Percentiles rank a stretch among this genome's conserved stretches.
phyloP scores from a whole-genome alignment of 768 basidiomycete species.

The Suillus paluster region DNA sequence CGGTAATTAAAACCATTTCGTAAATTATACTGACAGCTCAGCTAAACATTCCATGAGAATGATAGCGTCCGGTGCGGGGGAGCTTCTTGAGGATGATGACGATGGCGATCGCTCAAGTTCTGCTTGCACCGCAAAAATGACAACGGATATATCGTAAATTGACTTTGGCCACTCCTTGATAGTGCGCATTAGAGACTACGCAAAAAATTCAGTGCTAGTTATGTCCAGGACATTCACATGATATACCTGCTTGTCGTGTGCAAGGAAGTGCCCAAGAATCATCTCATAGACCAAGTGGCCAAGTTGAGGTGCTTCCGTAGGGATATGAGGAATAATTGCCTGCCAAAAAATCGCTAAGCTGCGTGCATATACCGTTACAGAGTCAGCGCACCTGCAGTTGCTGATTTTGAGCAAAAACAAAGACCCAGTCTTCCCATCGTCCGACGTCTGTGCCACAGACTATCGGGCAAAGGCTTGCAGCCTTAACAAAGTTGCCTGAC shows the following conservation, averaged over 20 bases:
- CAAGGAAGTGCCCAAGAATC: conserved; percentile 86
- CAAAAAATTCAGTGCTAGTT: background rate
- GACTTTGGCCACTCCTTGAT: conserved; percentile 89
- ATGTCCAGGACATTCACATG: background rate
- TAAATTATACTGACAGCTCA: conserved; percentile 65
- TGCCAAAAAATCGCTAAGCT: conserved; percentile 32
- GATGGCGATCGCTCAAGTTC: conserved; percentile 71
- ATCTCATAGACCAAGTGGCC: conserved; percentile 91
- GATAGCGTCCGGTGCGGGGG: conserved; percentile 50
- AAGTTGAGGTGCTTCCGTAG: conserved; percentile 80
- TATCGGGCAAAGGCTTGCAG: conserved; percentile 82
- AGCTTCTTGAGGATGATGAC: conserved; percentile 48
- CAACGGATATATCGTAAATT: conserved; percentile 87
- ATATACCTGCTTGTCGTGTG: conserved; percentile 72
- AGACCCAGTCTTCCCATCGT: conserved; percentile 97
- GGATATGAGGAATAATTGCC: conserved; percentile 89
- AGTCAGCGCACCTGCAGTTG: conserved; percentile 68
- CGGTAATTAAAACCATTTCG: background rate
- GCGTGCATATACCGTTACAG: background rate
- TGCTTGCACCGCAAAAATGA: conserved; percentile 87
- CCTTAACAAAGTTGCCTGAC: conserved; percentile 69
- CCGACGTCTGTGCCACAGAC: conserved; percentile 80
- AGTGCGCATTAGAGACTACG: conserved; percentile 73
- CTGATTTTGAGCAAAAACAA: conserved; percentile 80
- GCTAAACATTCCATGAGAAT: conserved; percentile 94